These are phyloP conservation scores for Tylopilus vinaceipallidus DNA, from an alignment of 768 basidiomycete genomes.

Conservation along the genomic window DNA sequence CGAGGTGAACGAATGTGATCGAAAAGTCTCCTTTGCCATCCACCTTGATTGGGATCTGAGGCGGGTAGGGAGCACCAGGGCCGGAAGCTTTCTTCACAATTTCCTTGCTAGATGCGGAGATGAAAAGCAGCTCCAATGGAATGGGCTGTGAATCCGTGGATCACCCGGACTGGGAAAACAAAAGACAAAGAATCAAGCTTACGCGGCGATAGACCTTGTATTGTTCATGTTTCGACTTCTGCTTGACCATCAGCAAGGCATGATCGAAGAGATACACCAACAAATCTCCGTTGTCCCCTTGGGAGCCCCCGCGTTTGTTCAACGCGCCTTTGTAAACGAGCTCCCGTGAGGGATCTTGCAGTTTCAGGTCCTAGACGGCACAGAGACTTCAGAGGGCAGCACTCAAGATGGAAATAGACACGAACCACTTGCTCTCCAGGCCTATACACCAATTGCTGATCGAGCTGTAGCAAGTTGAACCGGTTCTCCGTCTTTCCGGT, in stretches of 20 bases:
- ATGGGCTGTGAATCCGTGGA: slow-evolving; percentile 64
- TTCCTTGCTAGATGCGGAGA: slow-evolving; percentile 58
- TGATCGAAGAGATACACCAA: slow-evolving; percentile 97
- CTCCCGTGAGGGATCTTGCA: slow-evolving; percentile 87
- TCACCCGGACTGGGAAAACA: slow-evolving; percentile 9
- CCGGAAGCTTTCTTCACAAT: slow-evolving; percentile 45
- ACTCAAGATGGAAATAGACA: slow-evolving; percentile 11
- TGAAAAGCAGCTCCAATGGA: slow-evolving; percentile 86
- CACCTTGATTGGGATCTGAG: slow-evolving; percentile 49
- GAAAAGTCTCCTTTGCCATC: slow-evolving; percentile 83
- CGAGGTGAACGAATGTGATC: slow-evolving; percentile 92
- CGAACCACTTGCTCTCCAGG: slow-evolving; percentile 88
- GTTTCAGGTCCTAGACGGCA: slow-evolving; percentile 65
- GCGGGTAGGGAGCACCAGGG: slow-evolving; percentile 40
- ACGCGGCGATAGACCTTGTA: slow-evolving; percentile 93
- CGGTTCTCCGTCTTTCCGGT: slow-evolving; percentile 95
- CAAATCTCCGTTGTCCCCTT: slow-evolving; percentile 82
- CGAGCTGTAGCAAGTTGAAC: slow-evolving; percentile 92
- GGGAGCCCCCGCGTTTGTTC: slow-evolving; percentile 74
- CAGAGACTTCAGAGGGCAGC: neutral
- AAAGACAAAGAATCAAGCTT: slow-evolving; percentile 33
- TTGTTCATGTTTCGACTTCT: slow-evolving; percentile 90
- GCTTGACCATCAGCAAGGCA: slow-evolving; percentile 91
- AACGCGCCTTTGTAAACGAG: slow-evolving; percentile 88
- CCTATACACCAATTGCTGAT: slow-evolving; percentile 86